phyloP scores from a whole-genome alignment of 2,329 filamentous ascomycete genomes.

The Ploettnerulaceae sp. region DNA sequence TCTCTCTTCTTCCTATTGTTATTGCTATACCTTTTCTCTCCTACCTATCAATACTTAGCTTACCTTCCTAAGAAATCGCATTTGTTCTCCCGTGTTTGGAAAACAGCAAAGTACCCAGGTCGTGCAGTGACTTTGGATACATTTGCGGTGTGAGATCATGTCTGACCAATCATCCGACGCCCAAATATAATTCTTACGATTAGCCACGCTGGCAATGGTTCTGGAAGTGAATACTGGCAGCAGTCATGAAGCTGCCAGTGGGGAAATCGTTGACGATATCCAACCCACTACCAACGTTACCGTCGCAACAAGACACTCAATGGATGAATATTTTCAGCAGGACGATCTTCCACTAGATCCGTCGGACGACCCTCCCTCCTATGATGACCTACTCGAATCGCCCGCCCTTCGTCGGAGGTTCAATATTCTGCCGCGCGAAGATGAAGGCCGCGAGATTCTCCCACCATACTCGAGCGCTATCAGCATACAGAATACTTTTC shows the following conservation, averaged over 20 bases:
- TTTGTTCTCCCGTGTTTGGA: not conserved
- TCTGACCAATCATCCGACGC: slow-evolving; percentile 15
- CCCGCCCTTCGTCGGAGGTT: slow-evolving; percentile 19
- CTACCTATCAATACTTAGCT: not conserved
- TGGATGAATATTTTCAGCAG: slow-evolving; percentile 20
- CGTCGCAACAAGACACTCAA: slow-evolving; percentile 17
- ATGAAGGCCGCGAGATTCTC: slow-evolving; percentile 42
- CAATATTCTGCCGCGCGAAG: slow-evolving; percentile 34
- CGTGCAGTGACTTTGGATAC: not conserved
- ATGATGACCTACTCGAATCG: slow-evolving; percentile 20
- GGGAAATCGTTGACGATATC: not conserved
- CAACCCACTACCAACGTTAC: not conserved
- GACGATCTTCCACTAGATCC: not conserved
- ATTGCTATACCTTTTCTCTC: slow-evolving; percentile 1
- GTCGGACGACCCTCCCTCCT: slow-evolving; percentile 18
- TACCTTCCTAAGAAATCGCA: not conserved
- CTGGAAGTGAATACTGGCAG: slow-evolving; percentile 5
- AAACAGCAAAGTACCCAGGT: slow-evolving; percentile 11
- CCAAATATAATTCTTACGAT: slow-evolving; percentile 6
- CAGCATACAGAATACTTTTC: slow-evolving; percentile 51
- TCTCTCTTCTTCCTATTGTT: slow-evolving; percentile 11
- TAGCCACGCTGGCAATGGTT: slow-evolving; percentile 15
- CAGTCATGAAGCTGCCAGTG: slow-evolving; percentile 10
- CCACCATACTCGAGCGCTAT: slow-evolving; percentile 55
- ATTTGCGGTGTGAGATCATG: slow-evolving; percentile 12